Percentiles rank a stretch among this genome's conserved stretches.
Conservation (phyloP, 2,329 filamentous ascomycete species). For the Nannizzia gypsea region DNA sequence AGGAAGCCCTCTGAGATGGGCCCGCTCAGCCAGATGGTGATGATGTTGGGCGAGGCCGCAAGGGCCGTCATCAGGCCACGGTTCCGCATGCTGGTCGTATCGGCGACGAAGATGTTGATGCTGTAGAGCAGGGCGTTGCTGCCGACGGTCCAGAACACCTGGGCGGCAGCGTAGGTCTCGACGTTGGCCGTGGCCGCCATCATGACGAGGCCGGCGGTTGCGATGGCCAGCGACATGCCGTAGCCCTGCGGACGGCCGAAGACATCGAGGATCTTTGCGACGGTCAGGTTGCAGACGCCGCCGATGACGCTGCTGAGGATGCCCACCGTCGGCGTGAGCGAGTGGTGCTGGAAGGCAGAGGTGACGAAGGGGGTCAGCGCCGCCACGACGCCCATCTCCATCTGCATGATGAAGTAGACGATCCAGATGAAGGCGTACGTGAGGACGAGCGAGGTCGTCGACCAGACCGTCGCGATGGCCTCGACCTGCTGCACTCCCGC, state of each 20-base stretch:
- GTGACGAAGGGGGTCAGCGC: constrained; percentile 40
- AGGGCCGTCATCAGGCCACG: constrained; percentile 49
- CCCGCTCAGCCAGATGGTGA: constrained; percentile 47
- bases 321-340: constrained; percentile 40
- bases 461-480: constrained; percentile 32
- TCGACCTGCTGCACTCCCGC: constrained; percentile 32
- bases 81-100: constrained; percentile 50
- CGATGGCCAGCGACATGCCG: constrained; percentile 33
- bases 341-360: constrained; percentile 40
- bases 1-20: constrained; percentile 39
- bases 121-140: constrained; percentile 40
- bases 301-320: constrained; percentile 45
- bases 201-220: constrained; percentile 43
- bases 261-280: constrained; percentile 50
- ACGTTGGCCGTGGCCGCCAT: constrained; percentile 52
- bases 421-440: constrained; percentile 30
- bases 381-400: constrained; percentile 24
- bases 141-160: constrained; percentile 50
- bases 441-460: constrained; percentile 24
- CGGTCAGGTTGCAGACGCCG: constrained; percentile 45
- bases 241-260: constrained; percentile 50
- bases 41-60: constrained; percentile 48
- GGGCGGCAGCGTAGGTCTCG: constrained; percentile 50
- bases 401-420: constrained; percentile 26
- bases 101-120: constrained; percentile 46